Evolutionary conservation across 2,329 filamentous ascomycete genomes (phyloP).

Genomic region (Microthyrium microscopicum): DNA sequence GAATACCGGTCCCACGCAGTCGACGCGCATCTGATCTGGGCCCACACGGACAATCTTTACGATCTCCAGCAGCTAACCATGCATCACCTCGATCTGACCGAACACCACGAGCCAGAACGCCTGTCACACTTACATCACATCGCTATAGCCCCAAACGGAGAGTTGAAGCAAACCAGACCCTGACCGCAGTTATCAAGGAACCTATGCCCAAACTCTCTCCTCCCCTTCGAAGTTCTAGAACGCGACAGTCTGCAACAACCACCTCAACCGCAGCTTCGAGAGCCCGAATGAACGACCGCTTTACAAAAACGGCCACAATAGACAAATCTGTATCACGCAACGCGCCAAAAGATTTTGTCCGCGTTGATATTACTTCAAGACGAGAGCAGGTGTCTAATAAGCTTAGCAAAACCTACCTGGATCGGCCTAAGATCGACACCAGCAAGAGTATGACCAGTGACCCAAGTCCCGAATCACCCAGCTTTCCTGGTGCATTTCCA

Average conservation of each 20-base stretch:
- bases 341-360: slow-evolving; percentile 6
- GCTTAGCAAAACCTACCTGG: not conserved
- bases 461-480: not conserved
- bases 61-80: not conserved
- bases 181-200: slow-evolving; percentile 8
- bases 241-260: slow-evolving; percentile 10
- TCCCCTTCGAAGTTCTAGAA: slow-evolving; percentile 11
- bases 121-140: slow-evolving; percentile 4
- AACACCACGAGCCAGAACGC: not conserved
- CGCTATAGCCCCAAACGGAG: slow-evolving; percentile 6
- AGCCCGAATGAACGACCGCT: slow-evolving; percentile 8
- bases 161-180: slow-evolving; percentile 2
- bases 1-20: slow-evolving; percentile 2
- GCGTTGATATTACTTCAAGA: slow-evolving; percentile 6
- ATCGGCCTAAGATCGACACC: not conserved
- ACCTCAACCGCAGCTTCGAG: slow-evolving; percentile 10
- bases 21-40: slow-evolving; percentile 3
- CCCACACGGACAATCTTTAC: not conserved
- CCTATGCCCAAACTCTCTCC: slow-evolving; percentile 11
- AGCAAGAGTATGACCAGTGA: not conserved
- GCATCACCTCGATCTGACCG: slow-evolving; percentile 1
- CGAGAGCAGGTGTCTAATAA: slow-evolving; percentile 6
- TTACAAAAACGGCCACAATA: not conserved
- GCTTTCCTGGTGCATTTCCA: slow-evolving; percentile 15
- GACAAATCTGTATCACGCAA: slow-evolving; percentile 1